Conservation (phyloP, 2,329 filamentous ascomycete species). For the Aspergillus thermomutatus region DNA sequence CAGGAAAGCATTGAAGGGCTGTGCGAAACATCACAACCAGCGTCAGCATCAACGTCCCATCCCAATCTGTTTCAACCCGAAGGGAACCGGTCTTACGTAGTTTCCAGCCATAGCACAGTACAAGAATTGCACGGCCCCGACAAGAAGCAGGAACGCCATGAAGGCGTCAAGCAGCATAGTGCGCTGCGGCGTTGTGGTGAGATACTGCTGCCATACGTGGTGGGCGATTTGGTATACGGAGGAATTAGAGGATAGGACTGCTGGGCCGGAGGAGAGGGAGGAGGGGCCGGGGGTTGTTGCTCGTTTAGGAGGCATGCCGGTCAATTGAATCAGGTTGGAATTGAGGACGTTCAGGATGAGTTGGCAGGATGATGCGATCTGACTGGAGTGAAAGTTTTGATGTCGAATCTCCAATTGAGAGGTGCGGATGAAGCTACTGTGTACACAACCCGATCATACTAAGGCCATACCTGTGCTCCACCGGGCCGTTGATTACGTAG, state of each 20-base stretch:
- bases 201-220: constrained; percentile 75
- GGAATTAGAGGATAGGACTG: constrained; percentile 38
- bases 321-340: background rate
- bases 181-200: constrained; percentile 77
- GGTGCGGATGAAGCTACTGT: constrained; percentile 12
- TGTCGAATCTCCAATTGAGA: background rate
- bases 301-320: constrained; percentile 23
- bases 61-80: background rate
- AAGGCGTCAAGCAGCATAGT: constrained; percentile 91
- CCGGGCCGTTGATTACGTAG: background rate
- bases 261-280: constrained; percentile 32
- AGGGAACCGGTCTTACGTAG: constrained; percentile 65
- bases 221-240: constrained; percentile 57
- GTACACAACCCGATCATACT: constrained; percentile 3
- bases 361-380: background rate
- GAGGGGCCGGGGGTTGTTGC: constrained; percentile 16
- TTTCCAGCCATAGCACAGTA: constrained; percentile 92
- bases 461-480: background rate
- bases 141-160: constrained; percentile 78
- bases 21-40: constrained; percentile 8
- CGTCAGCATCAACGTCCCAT: background rate
- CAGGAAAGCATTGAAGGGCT: constrained; percentile 99
- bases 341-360: background rate
- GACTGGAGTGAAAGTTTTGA: background rate
- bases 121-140: constrained; percentile 86